Percentiles rank a stretch among this genome's conserved stretches.
These are phyloP conservation scores for Aureobasidium vineae DNA, from an alignment of 2,329 filamentous ascomycete genomes.

Conservation along the genomic window DNA sequence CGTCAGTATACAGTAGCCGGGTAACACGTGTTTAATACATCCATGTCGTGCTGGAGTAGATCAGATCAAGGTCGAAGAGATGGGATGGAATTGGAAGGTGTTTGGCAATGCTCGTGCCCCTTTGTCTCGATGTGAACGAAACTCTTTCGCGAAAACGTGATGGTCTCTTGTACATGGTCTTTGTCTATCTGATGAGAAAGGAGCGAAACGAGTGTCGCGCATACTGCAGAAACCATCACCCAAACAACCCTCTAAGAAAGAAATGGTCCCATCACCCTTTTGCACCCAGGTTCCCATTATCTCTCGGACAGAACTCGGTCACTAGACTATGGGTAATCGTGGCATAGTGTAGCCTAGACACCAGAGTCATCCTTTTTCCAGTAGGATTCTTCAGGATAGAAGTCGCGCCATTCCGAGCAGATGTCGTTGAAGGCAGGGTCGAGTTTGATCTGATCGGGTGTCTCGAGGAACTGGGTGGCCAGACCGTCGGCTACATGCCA, in stretches of 20 bases:
- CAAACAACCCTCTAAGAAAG: background rate
- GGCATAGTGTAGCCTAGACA: constrained; percentile 26
- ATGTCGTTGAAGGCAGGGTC: constrained; percentile 34
- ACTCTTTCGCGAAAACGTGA: background rate
- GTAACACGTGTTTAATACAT: background rate
- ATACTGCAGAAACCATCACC: background rate
- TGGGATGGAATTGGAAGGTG: background rate
- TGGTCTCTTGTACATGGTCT: background rate
- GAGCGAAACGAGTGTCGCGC: background rate
- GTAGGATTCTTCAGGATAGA: constrained; percentile 29
- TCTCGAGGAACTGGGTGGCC: constrained; percentile 39
- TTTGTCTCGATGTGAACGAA: background rate
- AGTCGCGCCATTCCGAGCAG: constrained; percentile 37
- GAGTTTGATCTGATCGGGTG: constrained; percentile 31
- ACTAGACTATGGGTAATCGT: background rate
- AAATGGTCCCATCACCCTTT: background rate
- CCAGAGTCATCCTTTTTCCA: constrained; percentile 38
- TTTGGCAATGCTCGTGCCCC: too few species aligned
- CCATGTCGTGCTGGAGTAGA: background rate
- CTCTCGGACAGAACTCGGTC: background rate
- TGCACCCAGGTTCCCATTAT: background rate
- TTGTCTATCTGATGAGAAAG: background rate
- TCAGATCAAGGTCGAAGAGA: background rate
- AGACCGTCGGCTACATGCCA: constrained; percentile 40
- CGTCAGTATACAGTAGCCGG: background rate